phyloP scores from a whole-genome alignment of 371 early-diverging fungal species.

The Mortierella sp. region DNA sequence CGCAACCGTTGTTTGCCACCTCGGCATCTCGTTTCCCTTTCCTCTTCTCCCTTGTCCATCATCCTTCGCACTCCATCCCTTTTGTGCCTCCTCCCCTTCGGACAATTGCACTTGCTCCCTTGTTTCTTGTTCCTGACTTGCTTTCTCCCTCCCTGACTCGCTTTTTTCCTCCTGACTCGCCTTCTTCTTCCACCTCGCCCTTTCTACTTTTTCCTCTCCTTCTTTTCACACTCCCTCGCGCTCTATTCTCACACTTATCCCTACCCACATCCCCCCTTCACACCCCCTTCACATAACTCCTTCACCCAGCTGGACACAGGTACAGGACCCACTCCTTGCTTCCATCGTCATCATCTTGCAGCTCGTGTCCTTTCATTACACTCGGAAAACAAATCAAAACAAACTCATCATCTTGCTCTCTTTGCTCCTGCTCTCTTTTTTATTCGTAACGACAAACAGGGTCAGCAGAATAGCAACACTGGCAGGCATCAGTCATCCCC shows the following conservation, averaged over 20 bases:
- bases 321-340: background rate
- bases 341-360: background rate
- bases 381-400: background rate
- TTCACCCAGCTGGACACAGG: slow-evolving; percentile 1
- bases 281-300: background rate
- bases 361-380: background rate
- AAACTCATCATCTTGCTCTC: background rate
- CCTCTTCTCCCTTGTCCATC: background rate
- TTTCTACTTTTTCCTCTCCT: background rate
- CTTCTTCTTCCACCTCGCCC: background rate
- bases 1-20: too few species aligned
- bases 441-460: slow-evolving; percentile 3
- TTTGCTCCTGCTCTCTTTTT: background rate
- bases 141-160: background rate
- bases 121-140: too few species aligned
- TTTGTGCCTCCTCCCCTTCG: background rate
- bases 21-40: too few species aligned
- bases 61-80: background rate
- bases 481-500: slow-evolving; percentile 38
- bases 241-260: background rate
- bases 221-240: background rate
- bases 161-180: background rate
- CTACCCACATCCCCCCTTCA: background rate
- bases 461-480: slow-evolving; percentile 26
- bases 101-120: too few species aligned